Evolutionary conservation across 2,329 filamentous ascomycete species (phyloP), one percentile per base, ranked within the genome.

Genomic region (Aspergillus thermomutatus): DNA sequence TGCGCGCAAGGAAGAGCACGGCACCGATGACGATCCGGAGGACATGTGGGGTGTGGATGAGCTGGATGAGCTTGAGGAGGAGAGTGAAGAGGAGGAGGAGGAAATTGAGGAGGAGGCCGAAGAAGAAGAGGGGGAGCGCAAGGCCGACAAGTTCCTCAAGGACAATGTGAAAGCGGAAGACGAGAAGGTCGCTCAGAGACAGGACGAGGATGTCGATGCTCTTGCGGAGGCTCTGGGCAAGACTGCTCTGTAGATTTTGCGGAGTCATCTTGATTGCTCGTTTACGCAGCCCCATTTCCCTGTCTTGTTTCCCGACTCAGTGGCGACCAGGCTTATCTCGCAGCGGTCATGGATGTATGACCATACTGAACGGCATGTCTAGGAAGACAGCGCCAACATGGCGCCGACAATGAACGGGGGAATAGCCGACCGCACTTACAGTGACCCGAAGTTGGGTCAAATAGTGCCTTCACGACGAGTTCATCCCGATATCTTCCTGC

Each of bases 21-120:
- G 76, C 23, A 80, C 79, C 19, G 78, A 83, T 9, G 79, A 83
- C 4, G 83, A 93, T 40, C 82, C 88, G 46, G 92, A 96, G 73
- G 88, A 92, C 59, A 84, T 87, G 25, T 94, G 90, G 90, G 90
- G 90, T 43, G 75, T 97, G 25, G 93, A 96, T 70, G 89, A 89
- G 69, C 83, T 96, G 47, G 89, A 89, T 66, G 92, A 97, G 65
- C 85, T 97, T 1, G 90, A 93, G 65, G 90, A 91, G 51, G 83
- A 85, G 9, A 83, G 83, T 55, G 87, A 85, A 1, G 87, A 90
- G 4, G 86, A 87, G 25, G 87, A 88, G 3, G 87, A 87, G 11
- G 87, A 87, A 14, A 83, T 85, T 25, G 86, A 86, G 6, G 86
- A 86, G 6, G 87, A 87, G 1, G 87, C 88, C 6, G 87, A 88